phyloP scores from a whole-genome alignment of 805 yeast genomes.

The Yamadazyma philogaea region DNA sequence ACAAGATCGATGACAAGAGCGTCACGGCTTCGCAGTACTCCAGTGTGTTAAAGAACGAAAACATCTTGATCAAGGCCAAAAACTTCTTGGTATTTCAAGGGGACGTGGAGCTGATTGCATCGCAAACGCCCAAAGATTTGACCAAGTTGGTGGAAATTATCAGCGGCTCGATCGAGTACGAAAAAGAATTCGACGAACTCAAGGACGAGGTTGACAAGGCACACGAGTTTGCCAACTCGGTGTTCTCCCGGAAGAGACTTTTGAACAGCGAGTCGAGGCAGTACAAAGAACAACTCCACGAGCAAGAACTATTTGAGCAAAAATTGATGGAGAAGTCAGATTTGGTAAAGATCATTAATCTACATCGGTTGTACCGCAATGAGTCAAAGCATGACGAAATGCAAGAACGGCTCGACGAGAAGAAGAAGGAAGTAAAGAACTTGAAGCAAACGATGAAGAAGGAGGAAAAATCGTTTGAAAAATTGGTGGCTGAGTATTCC shows the following conservation, averaged over 20 bases:
- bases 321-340: slow-evolving; percentile 49
- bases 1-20: slow-evolving; percentile 56
- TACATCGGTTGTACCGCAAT: slow-evolving; percentile 66
- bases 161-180: slow-evolving; percentile 73
- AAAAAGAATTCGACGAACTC: slow-evolving; percentile 62
- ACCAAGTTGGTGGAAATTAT: slow-evolving; percentile 74
- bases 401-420: slow-evolving; percentile 29
- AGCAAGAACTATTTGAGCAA: slow-evolving; percentile 63
- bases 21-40: slow-evolving; percentile 68
- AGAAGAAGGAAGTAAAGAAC: slow-evolving; percentile 36
- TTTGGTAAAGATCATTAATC: slow-evolving; percentile 46
- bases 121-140: slow-evolving; percentile 76
- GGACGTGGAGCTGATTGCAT: slow-evolving; percentile 89
- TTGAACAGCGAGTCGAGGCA: slow-evolving; percentile 72
- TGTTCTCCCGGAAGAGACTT: slow-evolving; percentile 66
- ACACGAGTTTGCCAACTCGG: slow-evolving; percentile 57
- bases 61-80: slow-evolving; percentile 81
- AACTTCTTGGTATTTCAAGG: slow-evolving; percentile 96
- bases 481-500: slow-evolving; percentile 40
- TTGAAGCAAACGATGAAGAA: slow-evolving; percentile 26
- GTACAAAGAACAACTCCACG: slow-evolving; percentile 70
- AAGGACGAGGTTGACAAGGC: slow-evolving; percentile 64
- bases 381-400: slow-evolving; percentile 40
- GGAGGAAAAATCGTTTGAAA: slow-evolving; percentile 26
- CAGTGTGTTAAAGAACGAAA: slow-evolving; percentile 64